These are phyloP conservation scores for Fusarium praegraminearum DNA, from an alignment of 2,329 filamentous ascomycete genomes.

Conservation along the genomic window DNA sequence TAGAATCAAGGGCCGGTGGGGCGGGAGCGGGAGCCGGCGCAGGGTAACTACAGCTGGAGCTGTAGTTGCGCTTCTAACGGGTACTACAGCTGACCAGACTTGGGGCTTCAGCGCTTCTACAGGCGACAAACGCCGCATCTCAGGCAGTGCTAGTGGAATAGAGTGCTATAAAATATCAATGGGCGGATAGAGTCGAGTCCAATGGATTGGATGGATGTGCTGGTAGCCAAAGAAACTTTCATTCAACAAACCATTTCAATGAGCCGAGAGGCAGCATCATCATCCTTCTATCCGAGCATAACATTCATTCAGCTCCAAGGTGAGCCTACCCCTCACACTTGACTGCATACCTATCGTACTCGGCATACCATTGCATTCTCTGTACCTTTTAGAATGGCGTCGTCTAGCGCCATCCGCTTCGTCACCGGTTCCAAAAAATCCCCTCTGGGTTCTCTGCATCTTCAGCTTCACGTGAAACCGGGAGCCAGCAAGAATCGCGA, in stretches of 20 bases:
- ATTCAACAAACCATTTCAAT: constrained; percentile 2
- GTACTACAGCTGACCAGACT: constrained; percentile 21
- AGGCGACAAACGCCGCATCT: constrained; percentile 44
- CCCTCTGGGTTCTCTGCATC: constrained; percentile 61
- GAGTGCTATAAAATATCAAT: background rate
- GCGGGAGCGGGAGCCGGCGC: constrained; percentile 1
- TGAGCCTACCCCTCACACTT: constrained; percentile 27
- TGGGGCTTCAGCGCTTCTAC: constrained; percentile 45
- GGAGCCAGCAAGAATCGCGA: constrained; percentile 71
- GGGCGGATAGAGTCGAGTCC: background rate
- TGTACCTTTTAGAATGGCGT: constrained; percentile 42
- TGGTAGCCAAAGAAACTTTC: background rate
- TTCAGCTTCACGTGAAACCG: constrained; percentile 76
- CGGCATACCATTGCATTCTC: constrained; percentile 2
- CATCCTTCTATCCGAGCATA: constrained; percentile 11
- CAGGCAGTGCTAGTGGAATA: background rate
- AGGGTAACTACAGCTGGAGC: background rate
- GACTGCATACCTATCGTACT: constrained; percentile 1
- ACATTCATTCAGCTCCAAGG: background rate
- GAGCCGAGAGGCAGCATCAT: constrained; percentile 1
- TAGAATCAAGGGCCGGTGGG: constrained; percentile 32
- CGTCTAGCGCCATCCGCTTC: constrained; percentile 57
- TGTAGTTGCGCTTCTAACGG: background rate
- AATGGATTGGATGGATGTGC: background rate
- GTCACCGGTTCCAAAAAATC: constrained; percentile 62